These are phyloP conservation scores for Coccomyxa sp. DNA, from an alignment of 139 green algal genomes.

Conservation along the genomic window DNA sequence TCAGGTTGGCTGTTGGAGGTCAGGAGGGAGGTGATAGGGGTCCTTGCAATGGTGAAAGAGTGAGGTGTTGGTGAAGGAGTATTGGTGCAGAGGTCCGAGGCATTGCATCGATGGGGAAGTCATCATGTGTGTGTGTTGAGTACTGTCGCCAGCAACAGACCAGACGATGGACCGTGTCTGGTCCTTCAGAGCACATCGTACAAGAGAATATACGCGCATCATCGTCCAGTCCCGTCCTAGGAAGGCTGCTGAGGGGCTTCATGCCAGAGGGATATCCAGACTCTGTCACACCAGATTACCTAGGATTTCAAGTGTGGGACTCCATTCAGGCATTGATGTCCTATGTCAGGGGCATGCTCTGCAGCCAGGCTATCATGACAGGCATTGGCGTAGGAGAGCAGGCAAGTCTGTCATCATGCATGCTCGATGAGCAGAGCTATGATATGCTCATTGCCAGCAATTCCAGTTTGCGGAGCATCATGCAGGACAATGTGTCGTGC, in stretches of 20 bases:
- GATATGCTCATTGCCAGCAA: no score
- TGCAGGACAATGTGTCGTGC: background rate
- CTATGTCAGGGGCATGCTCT: conserved; percentile 76
- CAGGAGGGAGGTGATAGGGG: no score
- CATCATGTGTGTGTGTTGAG: no score
- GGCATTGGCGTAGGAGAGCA: conserved; percentile 67
- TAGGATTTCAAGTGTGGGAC: conserved; percentile 45
- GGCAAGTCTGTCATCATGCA: conserved; percentile 1
- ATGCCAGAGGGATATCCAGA: conserved; percentile 53
- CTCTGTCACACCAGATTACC: conserved; percentile 52
- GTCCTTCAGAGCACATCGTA: no score
- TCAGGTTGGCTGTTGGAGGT: no score
- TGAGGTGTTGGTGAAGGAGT: no score
- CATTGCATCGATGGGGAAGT: no score
- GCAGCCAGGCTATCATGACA: conserved; percentile 55
- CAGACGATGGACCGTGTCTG: no score
- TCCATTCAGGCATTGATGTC: conserved; percentile 60
- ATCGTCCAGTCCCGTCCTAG: background rate
- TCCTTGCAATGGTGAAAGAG: no score
- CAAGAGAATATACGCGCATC: no score
- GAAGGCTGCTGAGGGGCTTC: conserved; percentile 29
- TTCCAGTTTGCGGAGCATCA: background rate
- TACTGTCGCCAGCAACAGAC: no score
- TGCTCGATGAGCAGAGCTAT: background rate
- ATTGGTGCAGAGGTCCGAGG: no score